These are phyloP conservation scores for Nakataea oryzae DNA, from an alignment of 2,329 filamentous ascomycete genomes.

Conservation along the genomic window DNA sequence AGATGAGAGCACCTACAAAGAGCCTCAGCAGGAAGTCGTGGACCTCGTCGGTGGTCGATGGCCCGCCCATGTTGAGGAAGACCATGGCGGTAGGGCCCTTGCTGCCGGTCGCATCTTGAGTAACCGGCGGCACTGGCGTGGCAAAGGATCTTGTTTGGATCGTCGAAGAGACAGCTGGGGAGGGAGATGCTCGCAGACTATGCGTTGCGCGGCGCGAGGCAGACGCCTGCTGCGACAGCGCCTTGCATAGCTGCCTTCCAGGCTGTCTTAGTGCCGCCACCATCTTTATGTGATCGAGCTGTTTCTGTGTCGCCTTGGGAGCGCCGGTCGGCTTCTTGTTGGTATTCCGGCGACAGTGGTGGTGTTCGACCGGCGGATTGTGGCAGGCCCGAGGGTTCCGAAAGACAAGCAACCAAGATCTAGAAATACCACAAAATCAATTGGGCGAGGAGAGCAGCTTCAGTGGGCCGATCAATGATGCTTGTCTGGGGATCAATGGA, in stretches of 20 bases:
- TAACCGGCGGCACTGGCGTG: constrained; percentile 64
- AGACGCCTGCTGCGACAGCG: constrained; percentile 13
- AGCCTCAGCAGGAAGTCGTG: constrained; percentile 80
- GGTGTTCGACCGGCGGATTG: background rate
- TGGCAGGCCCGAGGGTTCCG: background rate
- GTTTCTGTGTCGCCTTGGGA: too few relatives aligned
- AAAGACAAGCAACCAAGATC: background rate
- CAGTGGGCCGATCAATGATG: background rate
- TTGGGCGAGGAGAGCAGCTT: background rate
- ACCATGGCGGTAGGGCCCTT: constrained; percentile 93
- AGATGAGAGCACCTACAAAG: constrained; percentile 57
- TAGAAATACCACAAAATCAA: background rate
- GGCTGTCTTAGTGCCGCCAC: constrained; percentile 30
- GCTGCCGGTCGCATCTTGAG: constrained; percentile 59
- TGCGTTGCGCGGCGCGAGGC: constrained; percentile 15
- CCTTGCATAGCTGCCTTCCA: constrained; percentile 23
- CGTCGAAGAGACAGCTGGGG: background rate
- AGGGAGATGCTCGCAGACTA: constrained; percentile 10
- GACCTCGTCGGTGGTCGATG: constrained; percentile 79
- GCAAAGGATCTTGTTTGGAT: constrained; percentile 33
- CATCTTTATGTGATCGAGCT: background rate
- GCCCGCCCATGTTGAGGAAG: constrained; percentile 98
- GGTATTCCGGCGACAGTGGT: background rate
- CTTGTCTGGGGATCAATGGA: background rate
- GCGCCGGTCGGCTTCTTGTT: background rate